Base-by-base conservation (phyloP, 257 asterid genomes). In the Penstemon eatonii region DNA sequence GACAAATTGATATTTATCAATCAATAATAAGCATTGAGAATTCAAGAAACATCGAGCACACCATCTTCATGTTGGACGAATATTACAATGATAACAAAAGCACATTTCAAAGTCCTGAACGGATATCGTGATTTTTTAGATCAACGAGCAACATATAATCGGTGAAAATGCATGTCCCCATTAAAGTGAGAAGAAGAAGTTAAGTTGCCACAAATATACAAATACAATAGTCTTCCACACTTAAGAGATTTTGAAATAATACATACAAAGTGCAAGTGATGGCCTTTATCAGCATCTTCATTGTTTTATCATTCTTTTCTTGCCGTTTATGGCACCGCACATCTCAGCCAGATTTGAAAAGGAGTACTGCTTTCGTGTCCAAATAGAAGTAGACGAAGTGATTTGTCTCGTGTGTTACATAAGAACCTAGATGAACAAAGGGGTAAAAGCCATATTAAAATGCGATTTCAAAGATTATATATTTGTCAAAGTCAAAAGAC, bases 331-430 rank as follows among this genome's bases (percentile, higher is more conserved):
- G 49, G 51, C 56, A 65, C 65, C 65, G 40, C 77, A 66, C 66
- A 61, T 69, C 71, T 93, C 83, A 93, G 70, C 99, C 99, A 50
- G 99, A 93, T 84, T 93, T 93, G 86, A 93, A 93, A 63, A 93
- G 83, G 75, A 93, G 97, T 13, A 93, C 79, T 3, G 99, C 99
- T 83, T 93, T 93, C 7, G 94, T 74, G 57, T 93, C 99, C 96
- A 93, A 72, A 75, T 93, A 93, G 97, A 93, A 93, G 86, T 93
- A 93, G 84, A 93, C 96, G 67, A 93, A 93, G 88, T 93, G 97
- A 71, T 93, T 93, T 25, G 99, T 93, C 87, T 93, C 99, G 11
- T 93, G 99, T 70, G 99, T 93, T 64, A 93, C 99, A 71, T 93
- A 93, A 13, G 99, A 93, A 69, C 99, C 99, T 93, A 64, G 57